phyloP scores from a whole-genome alignment of 2,329 filamentous ascomycete genomes.

The Microascus cirrosus region DNA sequence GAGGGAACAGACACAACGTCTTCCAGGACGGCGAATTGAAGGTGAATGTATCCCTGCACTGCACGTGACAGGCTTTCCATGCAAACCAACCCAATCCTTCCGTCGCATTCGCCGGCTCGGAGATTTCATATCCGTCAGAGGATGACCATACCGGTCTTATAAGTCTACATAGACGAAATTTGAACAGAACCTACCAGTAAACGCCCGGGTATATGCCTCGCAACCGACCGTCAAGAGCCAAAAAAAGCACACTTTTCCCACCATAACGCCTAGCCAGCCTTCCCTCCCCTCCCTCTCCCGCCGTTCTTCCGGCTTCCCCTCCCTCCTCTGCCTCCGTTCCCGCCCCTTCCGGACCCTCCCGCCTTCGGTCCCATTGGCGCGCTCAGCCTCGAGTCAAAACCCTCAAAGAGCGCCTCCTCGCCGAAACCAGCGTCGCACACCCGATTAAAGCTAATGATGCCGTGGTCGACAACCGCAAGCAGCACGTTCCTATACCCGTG shows the following conservation, averaged over 20 bases:
- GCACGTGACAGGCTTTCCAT: slow-evolving; percentile 8
- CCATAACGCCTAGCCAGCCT: not conserved
- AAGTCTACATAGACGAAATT: not conserved
- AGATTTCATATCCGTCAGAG: not conserved
- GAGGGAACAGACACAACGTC: not conserved
- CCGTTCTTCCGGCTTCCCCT: slow-evolving; percentile 9
- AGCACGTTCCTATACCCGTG: slow-evolving; percentile 77
- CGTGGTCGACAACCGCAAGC: slow-evolving; percentile 80
- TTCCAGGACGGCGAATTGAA: not conserved
- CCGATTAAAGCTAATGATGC: slow-evolving; percentile 77
- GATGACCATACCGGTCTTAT: not conserved
- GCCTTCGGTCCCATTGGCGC: slow-evolving; percentile 20
- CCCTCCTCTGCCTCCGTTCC: slow-evolving; percentile 8
- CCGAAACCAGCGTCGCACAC: slow-evolving; percentile 52
- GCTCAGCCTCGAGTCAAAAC: slow-evolving; percentile 28
- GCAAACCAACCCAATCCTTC: not conserved
- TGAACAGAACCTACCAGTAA: not conserved
- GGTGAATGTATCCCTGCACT: not conserved
- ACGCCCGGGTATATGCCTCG: not conserved
- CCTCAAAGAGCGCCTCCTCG: slow-evolving; percentile 27
- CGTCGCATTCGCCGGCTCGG: not conserved
- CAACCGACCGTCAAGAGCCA: not conserved
- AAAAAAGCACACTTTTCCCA: not conserved
- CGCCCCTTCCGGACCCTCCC: slow-evolving; percentile 10
- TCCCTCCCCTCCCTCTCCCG: slow-evolving; percentile 9